Percentiles rank a stretch among this genome's conserved stretches.
Conservation (phyloP, 768 basidiomycete species). For the Leccinum subgranulosum region DNA sequence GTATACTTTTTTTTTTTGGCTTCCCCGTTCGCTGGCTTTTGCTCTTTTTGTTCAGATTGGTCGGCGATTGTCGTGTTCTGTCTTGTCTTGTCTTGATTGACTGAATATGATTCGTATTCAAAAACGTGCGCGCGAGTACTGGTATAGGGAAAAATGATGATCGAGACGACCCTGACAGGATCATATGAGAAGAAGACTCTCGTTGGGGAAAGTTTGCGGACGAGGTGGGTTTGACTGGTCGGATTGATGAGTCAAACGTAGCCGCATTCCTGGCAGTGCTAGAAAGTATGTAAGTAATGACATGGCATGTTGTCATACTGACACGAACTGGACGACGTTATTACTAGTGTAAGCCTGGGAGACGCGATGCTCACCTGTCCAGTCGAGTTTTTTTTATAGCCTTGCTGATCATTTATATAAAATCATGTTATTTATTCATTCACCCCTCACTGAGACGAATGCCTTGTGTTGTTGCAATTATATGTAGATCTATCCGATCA, state of each 20-base stretch:
- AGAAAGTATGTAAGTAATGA: neutral
- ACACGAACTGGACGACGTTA: neutral
- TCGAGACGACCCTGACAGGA: conserved; percentile 9
- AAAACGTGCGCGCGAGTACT: neutral
- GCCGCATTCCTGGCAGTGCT: conserved; percentile 2
- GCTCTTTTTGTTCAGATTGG: conserved; percentile 15
- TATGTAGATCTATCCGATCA: neutral
- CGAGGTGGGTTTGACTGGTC: neutral
- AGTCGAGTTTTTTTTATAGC: neutral
- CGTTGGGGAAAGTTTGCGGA: neutral
- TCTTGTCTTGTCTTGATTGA: neutral
- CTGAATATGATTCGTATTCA: neutral
- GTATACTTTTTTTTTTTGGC: neutral
- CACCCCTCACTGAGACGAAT: neutral
- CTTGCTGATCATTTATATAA: neutral
- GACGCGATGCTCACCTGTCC: neutral
- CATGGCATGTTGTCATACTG: neutral
- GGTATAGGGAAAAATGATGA: neutral
- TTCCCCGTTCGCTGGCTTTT: neutral
- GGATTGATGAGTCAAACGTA: neutral
- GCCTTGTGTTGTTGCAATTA: neutral
- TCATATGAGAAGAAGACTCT: neutral
- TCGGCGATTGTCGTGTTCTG: neutral
- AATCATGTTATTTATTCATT: neutral
- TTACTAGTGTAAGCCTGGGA: neutral